phyloP scores from a whole-genome alignment of 73 alveolate species.

The Effrenium voratum region DNA sequence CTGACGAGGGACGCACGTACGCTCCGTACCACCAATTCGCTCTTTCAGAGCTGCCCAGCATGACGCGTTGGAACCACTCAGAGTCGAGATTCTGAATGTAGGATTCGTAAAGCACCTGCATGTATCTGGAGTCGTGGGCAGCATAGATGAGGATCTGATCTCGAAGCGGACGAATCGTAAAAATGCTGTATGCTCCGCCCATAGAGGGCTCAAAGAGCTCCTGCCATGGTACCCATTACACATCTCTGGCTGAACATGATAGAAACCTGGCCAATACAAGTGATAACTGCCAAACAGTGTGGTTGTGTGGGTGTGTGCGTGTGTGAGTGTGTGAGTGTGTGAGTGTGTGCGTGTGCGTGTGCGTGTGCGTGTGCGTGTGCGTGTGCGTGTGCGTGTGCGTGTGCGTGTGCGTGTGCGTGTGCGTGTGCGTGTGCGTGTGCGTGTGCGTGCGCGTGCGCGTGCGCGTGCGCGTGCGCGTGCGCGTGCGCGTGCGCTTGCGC shows the following conservation, averaged over 20 bases:
- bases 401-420: not conserved
- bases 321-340: too few relatives aligned
- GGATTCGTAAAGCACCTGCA: conserved; percentile 2
- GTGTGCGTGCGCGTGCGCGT: not conserved
- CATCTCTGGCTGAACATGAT: too few relatives aligned
- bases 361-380: conserved; percentile 5
- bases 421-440: conserved; percentile 20
- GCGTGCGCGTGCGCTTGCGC: too few relatives aligned
- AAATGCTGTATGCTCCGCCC: conserved; percentile 10
- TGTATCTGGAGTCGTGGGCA: conserved; percentile 18
- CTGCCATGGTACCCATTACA: too few relatives aligned
- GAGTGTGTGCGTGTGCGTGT: too few relatives aligned
- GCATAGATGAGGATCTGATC: conserved; percentile 9
- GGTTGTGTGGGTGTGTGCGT: too few relatives aligned
- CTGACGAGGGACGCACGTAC: conserved; percentile 15
- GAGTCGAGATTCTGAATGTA: not conserved
- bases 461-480: not conserved
- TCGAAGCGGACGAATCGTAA: not conserved
- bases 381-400: not conserved
- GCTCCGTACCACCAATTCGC: not conserved
- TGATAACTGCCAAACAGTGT: too few relatives aligned
- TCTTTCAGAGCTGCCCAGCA: not conserved
- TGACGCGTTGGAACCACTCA: conserved; percentile 26
- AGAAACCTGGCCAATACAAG: too few relatives aligned
- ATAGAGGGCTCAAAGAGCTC: conserved; percentile 39